A percentile compares a stretch with the other conserved stretches of the same genome.
Evolutionary conservation across 805 yeast species (phyloP).

Genomic region (Candida parachauliodes): DNA sequence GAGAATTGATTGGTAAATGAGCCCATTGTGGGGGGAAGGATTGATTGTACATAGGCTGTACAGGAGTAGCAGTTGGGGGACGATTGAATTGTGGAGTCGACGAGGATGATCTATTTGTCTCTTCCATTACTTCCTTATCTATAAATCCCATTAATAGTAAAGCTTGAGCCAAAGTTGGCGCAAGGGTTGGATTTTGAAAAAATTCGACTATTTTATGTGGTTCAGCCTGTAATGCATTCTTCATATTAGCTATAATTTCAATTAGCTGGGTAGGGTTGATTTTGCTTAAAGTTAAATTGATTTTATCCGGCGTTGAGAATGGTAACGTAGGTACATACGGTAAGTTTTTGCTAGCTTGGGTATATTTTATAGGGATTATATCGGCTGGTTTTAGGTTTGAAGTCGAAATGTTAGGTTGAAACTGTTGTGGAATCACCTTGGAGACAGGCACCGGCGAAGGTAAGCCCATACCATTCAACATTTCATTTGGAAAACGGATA

Average conservation of each 20-base stretch:
- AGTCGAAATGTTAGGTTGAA: background rate
- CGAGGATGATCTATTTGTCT: constrained; percentile 41
- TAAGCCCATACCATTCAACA: constrained; percentile 14
- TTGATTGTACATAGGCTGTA: constrained; percentile 1
- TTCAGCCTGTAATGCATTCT: constrained; percentile 49
- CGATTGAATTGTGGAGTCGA: constrained; percentile 17
- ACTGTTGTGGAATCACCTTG: constrained; percentile 2
- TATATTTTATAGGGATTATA: constrained; percentile 44
- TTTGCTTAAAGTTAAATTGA: constrained; percentile 56
- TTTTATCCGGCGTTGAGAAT: constrained; percentile 50
- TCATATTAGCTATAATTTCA: constrained; percentile 64
- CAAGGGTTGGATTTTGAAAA: constrained; percentile 52
- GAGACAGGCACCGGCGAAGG: constrained; percentile 5
- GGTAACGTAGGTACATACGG: constrained; percentile 47
- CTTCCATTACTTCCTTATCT: constrained; percentile 62
- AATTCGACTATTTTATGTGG: constrained; percentile 51
- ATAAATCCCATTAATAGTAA: constrained; percentile 73
- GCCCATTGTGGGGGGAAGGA: constrained; percentile 40
- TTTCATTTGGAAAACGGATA: constrained; percentile 55
- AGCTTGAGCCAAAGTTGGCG: constrained; percentile 70
- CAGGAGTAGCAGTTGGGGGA: constrained; percentile 1
- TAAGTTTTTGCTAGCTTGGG: constrained; percentile 53
- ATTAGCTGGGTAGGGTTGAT: constrained; percentile 71
- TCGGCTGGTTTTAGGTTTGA: background rate
- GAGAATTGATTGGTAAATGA: constrained; percentile 45